Conservation (phyloP, 2,329 filamentous ascomycete genomes). For the Cercospora zeina region DNA sequence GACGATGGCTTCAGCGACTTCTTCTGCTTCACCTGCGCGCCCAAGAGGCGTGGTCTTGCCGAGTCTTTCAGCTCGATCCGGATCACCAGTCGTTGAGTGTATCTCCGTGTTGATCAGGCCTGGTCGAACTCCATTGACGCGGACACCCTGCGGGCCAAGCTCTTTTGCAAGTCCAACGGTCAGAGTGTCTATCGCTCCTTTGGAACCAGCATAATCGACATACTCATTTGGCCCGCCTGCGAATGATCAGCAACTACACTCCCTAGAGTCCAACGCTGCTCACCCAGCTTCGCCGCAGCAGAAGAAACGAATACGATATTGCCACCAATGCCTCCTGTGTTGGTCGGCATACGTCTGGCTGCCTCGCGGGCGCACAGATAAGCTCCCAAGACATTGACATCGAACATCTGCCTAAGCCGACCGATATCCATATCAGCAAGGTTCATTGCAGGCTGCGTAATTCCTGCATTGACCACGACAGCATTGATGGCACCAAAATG, state of each 20-base stretch:
- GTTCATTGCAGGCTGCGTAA: slow-evolving; percentile 30
- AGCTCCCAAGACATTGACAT: slow-evolving; percentile 34
- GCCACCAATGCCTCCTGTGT: slow-evolving; percentile 14
- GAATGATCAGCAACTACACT: neutral
- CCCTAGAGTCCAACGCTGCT: slow-evolving; percentile 3
- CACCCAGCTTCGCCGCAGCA: slow-evolving; percentile 33
- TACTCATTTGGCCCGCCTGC: slow-evolving; percentile 27
- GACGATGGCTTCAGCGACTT: slow-evolving; percentile 36
- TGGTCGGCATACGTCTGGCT: slow-evolving; percentile 28
- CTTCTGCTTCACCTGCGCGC: slow-evolving; percentile 33
- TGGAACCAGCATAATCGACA: slow-evolving; percentile 37
- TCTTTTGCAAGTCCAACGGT: slow-evolving; percentile 35
- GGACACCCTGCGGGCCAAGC: slow-evolving; percentile 30
- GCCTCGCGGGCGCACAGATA: slow-evolving; percentile 37
- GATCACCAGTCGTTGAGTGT: slow-evolving; percentile 32
- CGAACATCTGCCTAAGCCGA: slow-evolving; percentile 31
- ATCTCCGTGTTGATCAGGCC: slow-evolving; percentile 37
- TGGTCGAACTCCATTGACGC: slow-evolving; percentile 35
- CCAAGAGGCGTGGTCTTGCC: slow-evolving; percentile 32
- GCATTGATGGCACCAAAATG: slow-evolving; percentile 30
- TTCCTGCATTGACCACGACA: slow-evolving; percentile 36
- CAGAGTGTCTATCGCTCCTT: slow-evolving; percentile 35
- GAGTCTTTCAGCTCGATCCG: slow-evolving; percentile 28
- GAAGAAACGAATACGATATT: slow-evolving; percentile 37
- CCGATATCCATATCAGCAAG: slow-evolving; percentile 33